Percentiles rank a stretch among this genome's conserved stretches.
Evolutionary conservation across 73 alveolate genomes (phyloP).

Genomic region (Tetrahymena elliotti): DNA sequence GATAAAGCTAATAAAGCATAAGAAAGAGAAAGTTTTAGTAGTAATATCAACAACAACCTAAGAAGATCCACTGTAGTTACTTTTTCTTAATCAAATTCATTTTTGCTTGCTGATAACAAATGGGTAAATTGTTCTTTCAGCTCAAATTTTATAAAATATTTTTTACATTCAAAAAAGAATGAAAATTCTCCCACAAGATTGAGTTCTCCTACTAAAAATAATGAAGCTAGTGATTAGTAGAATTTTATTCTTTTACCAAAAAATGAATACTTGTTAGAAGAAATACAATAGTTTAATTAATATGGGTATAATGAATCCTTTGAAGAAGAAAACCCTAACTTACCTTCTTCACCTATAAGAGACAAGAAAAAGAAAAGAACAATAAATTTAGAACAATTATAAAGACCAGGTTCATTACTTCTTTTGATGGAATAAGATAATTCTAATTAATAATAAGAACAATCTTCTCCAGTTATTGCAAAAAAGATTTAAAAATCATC

Average conservation of each 20-base stretch:
- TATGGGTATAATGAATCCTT: neutral
- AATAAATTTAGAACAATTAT: neutral
- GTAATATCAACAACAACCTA: neutral
- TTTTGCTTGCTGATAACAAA: neutral
- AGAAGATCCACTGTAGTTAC: neutral
- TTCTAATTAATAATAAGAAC: neutral
- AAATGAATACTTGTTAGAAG: neutral
- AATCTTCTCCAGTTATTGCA: neutral
- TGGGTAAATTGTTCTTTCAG: neutral
- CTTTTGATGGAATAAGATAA: neutral
- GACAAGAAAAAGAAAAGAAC: neutral
- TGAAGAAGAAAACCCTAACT: neutral
- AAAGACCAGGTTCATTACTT: neutral
- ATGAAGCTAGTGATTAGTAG: neutral
- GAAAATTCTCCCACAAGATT: neutral
- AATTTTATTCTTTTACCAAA: neutral
- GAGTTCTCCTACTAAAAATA: neutral
- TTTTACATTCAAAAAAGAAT: neutral
- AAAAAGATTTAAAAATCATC: neutral
- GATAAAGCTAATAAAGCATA: neutral
- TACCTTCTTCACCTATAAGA: neutral
- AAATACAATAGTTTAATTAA: neutral
- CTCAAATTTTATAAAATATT: neutral
- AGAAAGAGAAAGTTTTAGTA: neutral
- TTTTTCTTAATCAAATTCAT: neutral